Percentiles rank a stretch among this genome's conserved stretches.
Evolutionary conservation across 208 protist genomes (phyloP).

Genomic region (Leishmania arabica): DNA sequence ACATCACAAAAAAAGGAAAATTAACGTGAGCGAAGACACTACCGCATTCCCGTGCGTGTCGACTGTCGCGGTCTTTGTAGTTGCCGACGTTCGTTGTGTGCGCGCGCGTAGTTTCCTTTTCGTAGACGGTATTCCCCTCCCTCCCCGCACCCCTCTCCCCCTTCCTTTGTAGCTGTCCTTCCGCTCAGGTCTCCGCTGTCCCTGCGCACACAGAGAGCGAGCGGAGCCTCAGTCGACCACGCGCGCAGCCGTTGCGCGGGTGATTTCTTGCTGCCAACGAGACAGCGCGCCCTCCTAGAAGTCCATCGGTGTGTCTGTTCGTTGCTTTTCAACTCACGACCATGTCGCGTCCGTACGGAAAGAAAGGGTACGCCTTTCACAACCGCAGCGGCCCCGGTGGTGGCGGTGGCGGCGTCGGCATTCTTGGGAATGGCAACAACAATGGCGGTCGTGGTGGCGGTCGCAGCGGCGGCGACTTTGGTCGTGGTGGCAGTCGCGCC

Average conservation of each 20-base stretch:
- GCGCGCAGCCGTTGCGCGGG: not conserved
- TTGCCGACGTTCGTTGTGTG: not conserved
- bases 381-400: conserved; percentile 17
- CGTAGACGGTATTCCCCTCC: not conserved
- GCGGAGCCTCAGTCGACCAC: not conserved
- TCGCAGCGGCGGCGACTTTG: not conserved
- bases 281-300: not conserved
- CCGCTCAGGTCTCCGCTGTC: not conserved
- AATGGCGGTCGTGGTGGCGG: conserved; percentile 16
- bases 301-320: not conserved
- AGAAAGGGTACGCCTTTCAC: conserved; percentile 28
- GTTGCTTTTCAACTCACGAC: not conserved
- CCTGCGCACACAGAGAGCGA: not conserved
- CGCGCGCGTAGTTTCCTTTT: not conserved
- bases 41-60: not conserved
- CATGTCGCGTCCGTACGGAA: conserved; percentile 73
- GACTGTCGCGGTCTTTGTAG: not conserved
- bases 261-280: not conserved
- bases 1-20: not conserved
- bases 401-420: conserved; percentile 12
- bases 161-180: not conserved
- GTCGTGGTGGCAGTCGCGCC: conserved; percentile 4
- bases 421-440: not conserved
- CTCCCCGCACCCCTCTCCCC: not conserved
- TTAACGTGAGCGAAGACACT: not conserved